These are phyloP conservation scores for Fusarium devonianum DNA, from an alignment of 2,329 filamentous ascomycete genomes.

Conservation along the genomic window DNA sequence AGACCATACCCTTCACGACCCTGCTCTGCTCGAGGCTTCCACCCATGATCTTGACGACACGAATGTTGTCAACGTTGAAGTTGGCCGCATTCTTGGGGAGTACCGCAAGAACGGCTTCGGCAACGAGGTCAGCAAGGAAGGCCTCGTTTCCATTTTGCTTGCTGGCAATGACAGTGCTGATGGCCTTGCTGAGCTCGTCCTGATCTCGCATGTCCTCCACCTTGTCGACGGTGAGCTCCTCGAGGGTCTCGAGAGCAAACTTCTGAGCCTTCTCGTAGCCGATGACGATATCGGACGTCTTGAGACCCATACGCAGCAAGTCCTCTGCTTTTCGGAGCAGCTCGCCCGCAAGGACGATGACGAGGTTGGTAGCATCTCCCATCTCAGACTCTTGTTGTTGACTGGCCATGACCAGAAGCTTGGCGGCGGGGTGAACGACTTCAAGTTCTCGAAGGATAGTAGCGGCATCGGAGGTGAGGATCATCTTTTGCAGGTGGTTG, in stretches of 20 bases:
- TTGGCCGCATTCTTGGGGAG: conserved; percentile 93
- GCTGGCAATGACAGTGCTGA: conserved; percentile 92
- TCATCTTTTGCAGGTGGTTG: conserved; percentile 99
- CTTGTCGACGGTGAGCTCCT: conserved; percentile 90
- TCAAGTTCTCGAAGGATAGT: conserved; percentile 98
- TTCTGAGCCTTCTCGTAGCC: conserved; percentile 96
- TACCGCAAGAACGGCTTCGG: conserved; percentile 84
- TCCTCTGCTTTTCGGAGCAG: conserved; percentile 97
- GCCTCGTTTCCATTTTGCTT: conserved; percentile 97
- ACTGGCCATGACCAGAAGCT: conserved; percentile 96
- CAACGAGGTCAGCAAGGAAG: conserved; percentile 82
- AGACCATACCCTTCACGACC: conserved; percentile 98
- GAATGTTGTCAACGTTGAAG: conserved; percentile 99
- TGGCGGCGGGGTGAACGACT: conserved; percentile 96
- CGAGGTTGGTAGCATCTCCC: conserved; percentile 97
- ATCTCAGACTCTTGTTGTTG: conserved; percentile 99
- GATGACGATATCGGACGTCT: conserved; percentile 95
- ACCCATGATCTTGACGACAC: conserved; percentile 99
- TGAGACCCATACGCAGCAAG: conserved; percentile 92
- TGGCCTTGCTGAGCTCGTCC: conserved; percentile 89
- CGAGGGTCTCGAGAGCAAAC: conserved; percentile 83
- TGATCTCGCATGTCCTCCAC: conserved; percentile 83
- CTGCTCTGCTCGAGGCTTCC: conserved; percentile 92
- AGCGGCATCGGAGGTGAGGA: conserved; percentile 95
- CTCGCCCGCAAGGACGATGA: conserved; percentile 95